Conservation (phyloP, 2,329 filamentous ascomycete genomes). For the Fusarium pseudocircinatum region DNA sequence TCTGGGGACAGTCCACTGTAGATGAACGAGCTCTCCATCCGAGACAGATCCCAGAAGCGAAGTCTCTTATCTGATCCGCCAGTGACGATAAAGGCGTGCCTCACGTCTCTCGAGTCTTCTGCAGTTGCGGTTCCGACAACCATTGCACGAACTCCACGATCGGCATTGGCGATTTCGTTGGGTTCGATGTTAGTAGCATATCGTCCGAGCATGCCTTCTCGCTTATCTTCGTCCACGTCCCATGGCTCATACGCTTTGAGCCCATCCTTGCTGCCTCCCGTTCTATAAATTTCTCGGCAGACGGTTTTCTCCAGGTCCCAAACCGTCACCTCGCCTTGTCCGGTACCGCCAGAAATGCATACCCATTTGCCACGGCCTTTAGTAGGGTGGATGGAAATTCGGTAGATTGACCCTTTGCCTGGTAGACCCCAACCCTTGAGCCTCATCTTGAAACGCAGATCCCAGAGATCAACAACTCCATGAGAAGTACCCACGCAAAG, state of each 20-base stretch:
- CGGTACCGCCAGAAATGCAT: slow-evolving; percentile 88
- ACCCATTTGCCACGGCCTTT: slow-evolving; percentile 85
- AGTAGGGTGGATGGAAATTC: slow-evolving; percentile 80
- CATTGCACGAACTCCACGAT: slow-evolving; percentile 79
- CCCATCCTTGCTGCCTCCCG: slow-evolving; percentile 66
- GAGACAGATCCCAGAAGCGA: slow-evolving; percentile 90
- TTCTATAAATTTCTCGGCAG: slow-evolving; percentile 90
- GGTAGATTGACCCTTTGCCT: slow-evolving; percentile 81
- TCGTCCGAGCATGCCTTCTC: slow-evolving; percentile 85
- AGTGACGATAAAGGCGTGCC: slow-evolving; percentile 85
- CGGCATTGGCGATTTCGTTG: slow-evolving; percentile 61
- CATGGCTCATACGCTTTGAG: slow-evolving; percentile 80
- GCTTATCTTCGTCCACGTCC: slow-evolving; percentile 88
- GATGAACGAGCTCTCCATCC: slow-evolving; percentile 79
- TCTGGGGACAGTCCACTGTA: slow-evolving; percentile 81
- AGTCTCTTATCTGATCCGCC: slow-evolving; percentile 91
- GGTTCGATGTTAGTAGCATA: slow-evolving; percentile 81
- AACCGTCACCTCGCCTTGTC: slow-evolving; percentile 87
- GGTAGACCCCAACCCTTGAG: slow-evolving; percentile 89
- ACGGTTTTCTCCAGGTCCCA: slow-evolving; percentile 94
- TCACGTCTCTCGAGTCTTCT: slow-evolving; percentile 75
- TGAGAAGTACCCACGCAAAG: slow-evolving; percentile 90
- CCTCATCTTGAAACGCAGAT: slow-evolving; percentile 90
- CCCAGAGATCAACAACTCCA: slow-evolving; percentile 93
- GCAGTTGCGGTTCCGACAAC: slow-evolving; percentile 76